phyloP scores from a whole-genome alignment of 139 green algal species.

The Auxenochlorella pyrenoidosa region DNA sequence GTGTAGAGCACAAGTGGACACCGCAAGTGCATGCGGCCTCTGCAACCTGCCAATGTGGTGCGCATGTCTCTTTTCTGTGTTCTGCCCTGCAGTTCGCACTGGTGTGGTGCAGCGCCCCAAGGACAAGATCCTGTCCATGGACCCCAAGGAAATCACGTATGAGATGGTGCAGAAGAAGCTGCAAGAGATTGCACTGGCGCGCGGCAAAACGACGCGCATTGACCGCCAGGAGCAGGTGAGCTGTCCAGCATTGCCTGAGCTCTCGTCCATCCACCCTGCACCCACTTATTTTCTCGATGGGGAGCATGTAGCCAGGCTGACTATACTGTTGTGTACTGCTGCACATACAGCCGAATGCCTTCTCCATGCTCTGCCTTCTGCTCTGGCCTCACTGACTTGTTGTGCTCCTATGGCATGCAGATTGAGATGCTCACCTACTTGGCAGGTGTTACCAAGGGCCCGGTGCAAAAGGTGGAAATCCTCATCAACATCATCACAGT shows the following conservation, averaged over 20 bases:
- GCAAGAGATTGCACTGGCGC: conserved; percentile 84
- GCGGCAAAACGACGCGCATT: conserved; percentile 85
- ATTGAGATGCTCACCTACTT: conserved; percentile 97
- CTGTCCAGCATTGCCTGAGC: neutral
- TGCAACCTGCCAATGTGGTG: too few species aligned
- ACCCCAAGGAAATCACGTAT: conserved; percentile 95
- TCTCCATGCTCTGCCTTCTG: neutral
- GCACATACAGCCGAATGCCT: too few species aligned
- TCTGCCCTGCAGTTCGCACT: conserved; percentile 32
- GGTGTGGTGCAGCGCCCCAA: conserved; percentile 60
- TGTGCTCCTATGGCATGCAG: neutral
- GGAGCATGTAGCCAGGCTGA: too few species aligned
- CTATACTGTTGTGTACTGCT: too few species aligned
- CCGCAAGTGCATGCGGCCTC: neutral
- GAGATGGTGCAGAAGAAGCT: conserved; percentile 97
- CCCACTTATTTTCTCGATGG: too few species aligned
- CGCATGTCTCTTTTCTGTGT: neutral
- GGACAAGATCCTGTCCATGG: conserved; percentile 89
- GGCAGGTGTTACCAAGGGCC: conserved; percentile 83
- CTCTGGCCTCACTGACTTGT: neutral
- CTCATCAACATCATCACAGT: conserved; percentile 85
- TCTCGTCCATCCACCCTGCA: too few species aligned
- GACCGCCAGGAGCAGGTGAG: conserved; percentile 84
- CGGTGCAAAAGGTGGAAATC: conserved; percentile 80
- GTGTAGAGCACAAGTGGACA: neutral